Evolutionary conservation across 768 basidiomycete species (phyloP).

Genomic region (Neoboletus brunneissimus): DNA sequence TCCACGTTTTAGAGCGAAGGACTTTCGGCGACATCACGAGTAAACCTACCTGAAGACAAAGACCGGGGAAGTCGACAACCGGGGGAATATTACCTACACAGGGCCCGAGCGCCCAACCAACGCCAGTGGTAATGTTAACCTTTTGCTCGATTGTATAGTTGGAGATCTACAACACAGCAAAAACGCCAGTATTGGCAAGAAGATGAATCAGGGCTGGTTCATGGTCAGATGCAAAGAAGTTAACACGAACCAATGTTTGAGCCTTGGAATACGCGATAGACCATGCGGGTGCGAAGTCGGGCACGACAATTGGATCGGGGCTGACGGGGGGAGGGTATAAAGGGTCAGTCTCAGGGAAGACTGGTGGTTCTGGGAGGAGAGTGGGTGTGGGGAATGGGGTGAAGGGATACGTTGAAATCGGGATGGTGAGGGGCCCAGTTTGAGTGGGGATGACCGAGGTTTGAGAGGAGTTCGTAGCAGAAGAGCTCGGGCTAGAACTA

Average conservation of each 20-base stretch:
- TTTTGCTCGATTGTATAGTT: conserved; percentile 60
- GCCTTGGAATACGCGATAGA: conserved; percentile 57
- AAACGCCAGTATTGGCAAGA: conserved; percentile 1
- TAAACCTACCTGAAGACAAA: conserved; percentile 61
- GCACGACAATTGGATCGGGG: conserved; percentile 36
- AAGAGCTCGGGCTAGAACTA: conserved; percentile 9
- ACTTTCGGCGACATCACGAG: neutral
- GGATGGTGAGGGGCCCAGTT: conserved; percentile 31
- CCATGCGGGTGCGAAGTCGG: conserved; percentile 55
- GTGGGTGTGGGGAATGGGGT: conserved; percentile 61
- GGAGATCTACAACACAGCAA: conserved; percentile 35
- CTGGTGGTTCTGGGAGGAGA: conserved; percentile 47
- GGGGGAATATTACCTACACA: conserved; percentile 71
- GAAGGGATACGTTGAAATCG: conserved; percentile 46
- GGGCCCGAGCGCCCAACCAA: conserved; percentile 47
- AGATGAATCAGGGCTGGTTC: neutral
- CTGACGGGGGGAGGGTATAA: conserved; percentile 53
- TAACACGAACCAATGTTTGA: conserved; percentile 43
- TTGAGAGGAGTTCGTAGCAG: conserved; percentile 5
- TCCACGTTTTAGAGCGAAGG: neutral
- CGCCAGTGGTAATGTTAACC: conserved; percentile 60
- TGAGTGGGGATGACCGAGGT: conserved; percentile 11
- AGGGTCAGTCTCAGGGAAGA: conserved; percentile 56
- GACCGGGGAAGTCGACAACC: conserved; percentile 56
- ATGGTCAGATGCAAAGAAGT: neutral